phyloP scores from a whole-genome alignment of 768 basidiomycete species.

The Dacryopinax primogenitus region DNA sequence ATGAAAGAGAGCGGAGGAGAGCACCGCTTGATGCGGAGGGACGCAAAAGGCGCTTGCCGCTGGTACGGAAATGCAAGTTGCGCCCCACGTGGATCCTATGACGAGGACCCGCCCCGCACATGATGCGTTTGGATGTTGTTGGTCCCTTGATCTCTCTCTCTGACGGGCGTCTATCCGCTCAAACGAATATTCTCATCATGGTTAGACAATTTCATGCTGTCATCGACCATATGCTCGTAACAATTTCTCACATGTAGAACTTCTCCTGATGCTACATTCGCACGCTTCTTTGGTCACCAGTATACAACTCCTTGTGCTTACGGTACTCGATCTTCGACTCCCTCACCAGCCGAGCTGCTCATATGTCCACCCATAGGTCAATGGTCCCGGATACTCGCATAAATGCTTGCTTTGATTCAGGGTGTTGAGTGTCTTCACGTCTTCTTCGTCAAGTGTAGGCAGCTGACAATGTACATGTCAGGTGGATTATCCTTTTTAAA shows the following conservation, averaged over 20 bases:
- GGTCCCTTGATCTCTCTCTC: neutral
- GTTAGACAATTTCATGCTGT: neutral
- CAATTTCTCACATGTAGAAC: too few relatives aligned
- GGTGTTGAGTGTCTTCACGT: conserved; percentile 26
- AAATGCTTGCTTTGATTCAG: conserved; percentile 28
- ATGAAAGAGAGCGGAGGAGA: neutral
- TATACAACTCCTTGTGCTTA: neutral
- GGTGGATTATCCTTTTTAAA: neutral
- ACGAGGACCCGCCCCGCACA: neutral
- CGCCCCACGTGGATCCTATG: conserved; percentile 1
- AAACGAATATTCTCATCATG: neutral
- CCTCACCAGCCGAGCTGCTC: conserved; percentile 33
- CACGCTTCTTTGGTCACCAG: neutral
- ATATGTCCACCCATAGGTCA: conserved; percentile 29
- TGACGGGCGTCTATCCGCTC: neutral
- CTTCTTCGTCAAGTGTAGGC: conserved; percentile 25
- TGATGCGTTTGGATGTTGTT: neutral
- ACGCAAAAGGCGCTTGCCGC: neutral
- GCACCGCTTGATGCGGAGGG: neutral
- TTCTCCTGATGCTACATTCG: neutral
- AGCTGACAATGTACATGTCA: conserved; percentile 19
- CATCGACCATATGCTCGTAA: too few relatives aligned
- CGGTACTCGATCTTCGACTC: neutral
- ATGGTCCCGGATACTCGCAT: conserved; percentile 25
- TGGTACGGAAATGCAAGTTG: neutral